These are phyloP conservation scores for Aureobasidium sp. DNA, from an alignment of 2,329 filamentous ascomycete genomes.

Conservation along the genomic window DNA sequence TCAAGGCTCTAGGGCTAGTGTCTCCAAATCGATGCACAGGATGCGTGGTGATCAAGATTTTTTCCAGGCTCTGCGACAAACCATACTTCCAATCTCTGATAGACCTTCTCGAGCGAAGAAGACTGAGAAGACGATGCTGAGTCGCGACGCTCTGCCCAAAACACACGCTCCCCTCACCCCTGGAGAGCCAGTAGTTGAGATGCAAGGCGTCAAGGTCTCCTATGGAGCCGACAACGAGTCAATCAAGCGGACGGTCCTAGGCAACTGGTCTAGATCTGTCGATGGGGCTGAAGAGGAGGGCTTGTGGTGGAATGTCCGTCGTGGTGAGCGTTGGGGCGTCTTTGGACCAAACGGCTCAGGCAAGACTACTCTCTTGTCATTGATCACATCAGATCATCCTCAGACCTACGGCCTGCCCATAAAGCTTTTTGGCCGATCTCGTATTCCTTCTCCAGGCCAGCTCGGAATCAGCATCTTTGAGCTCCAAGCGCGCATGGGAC, in stretches of 20 bases:
- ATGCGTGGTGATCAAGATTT: background rate
- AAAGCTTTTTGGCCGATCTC: slow-evolving; percentile 72
- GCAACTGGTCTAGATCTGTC: slow-evolving; percentile 56
- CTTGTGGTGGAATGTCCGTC: slow-evolving; percentile 73
- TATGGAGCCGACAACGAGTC: slow-evolving; percentile 52
- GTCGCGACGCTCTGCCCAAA: slow-evolving; percentile 26
- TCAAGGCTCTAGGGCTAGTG: background rate
- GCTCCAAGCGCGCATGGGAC: slow-evolving; percentile 80
- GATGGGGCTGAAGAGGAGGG: slow-evolving; percentile 38
- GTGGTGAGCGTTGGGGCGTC: slow-evolving; percentile 83
- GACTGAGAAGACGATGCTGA: slow-evolving; percentile 9
- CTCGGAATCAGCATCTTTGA: slow-evolving; percentile 86
- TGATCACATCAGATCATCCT: slow-evolving; percentile 92
- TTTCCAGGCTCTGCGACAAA: background rate
- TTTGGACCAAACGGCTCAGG: slow-evolving; percentile 92
- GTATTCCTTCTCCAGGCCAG: slow-evolving; percentile 65
- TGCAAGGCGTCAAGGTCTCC: slow-evolving; percentile 73
- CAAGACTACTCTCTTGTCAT: slow-evolving; percentile 87
- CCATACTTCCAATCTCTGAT: background rate
- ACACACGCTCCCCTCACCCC: slow-evolving; percentile 25
- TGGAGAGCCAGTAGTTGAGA: slow-evolving; percentile 73
- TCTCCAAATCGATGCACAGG: background rate
- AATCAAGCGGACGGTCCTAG: slow-evolving; percentile 59
- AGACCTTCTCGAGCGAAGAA: background rate
- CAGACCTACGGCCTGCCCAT: slow-evolving; percentile 88